Evolutionary conservation across 164 flowering plant species (phyloP).

Genomic region (Tetracentron sinense): DNA sequence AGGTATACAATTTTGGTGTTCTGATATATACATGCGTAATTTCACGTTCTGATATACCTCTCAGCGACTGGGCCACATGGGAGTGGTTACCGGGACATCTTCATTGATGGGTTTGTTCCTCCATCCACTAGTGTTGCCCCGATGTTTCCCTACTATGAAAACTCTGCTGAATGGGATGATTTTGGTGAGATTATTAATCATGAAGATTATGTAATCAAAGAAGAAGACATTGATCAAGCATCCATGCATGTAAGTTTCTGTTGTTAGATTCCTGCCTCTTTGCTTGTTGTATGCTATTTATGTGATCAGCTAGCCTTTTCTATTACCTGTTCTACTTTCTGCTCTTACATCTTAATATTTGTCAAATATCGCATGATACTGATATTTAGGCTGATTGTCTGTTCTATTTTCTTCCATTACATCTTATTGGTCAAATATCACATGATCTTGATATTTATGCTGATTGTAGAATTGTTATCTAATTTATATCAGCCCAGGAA

Average conservation of each 20-base stretch:
- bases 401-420: too few relatives aligned
- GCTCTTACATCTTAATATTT: neutral
- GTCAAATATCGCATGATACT: neutral
- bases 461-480: too few relatives aligned
- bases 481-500: too few relatives aligned
- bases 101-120: constrained; percentile 92
- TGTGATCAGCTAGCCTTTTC: neutral
- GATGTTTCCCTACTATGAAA: constrained; percentile 89
- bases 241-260: constrained; percentile 45
- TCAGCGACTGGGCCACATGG: constrained; percentile 43
- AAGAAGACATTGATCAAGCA: constrained; percentile 66
- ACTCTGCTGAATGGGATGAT: constrained; percentile 90
- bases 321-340: too few relatives aligned
- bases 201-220: constrained; percentile 84
- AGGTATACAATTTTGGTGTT: neutral
- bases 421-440: neutral
- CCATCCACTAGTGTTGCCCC: constrained; percentile 75
- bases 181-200: constrained; percentile 97
- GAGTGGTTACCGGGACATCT: constrained; percentile 55
- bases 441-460: too few relatives aligned
- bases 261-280: constrained; percentile 3
- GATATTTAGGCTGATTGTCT: too few relatives aligned
- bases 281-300: neutral
- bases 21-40: neutral
- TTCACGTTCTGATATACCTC: constrained; percentile 10